A percentile compares a stretch with the other conserved stretches of the same genome.
Evolutionary conservation across 192 early-diverging fungal species (phyloP).

Genomic region (Coemansia umbellata): DNA sequence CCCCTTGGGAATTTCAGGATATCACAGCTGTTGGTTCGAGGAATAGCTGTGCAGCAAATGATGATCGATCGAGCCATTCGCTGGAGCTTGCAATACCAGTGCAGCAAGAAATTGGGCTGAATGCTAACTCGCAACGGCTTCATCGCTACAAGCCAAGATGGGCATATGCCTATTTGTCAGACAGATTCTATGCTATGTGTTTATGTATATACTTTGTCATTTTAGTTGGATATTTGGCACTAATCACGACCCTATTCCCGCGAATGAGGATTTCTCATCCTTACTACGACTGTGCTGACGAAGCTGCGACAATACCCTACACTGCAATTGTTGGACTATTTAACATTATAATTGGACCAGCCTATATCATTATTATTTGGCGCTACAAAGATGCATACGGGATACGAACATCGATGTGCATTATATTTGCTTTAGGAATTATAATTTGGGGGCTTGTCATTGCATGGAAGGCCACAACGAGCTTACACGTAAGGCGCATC

Average conservation of each 20-base stretch:
- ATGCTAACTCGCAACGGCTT: too few species aligned
- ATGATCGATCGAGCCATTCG: neutral
- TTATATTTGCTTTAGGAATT: slow-evolving; percentile 12
- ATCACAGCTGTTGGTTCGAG: neutral
- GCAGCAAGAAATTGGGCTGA: neutral
- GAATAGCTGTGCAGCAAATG: neutral
- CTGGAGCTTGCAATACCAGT: neutral
- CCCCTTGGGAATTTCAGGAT: neutral
- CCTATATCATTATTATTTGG: slow-evolving; percentile 20
- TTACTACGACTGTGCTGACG: slow-evolving; percentile 31
- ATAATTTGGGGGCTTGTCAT: slow-evolving; percentile 13
- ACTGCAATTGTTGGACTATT: slow-evolving; percentile 10
- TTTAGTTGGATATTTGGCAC: slow-evolving; percentile 7
- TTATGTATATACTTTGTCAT: neutral
- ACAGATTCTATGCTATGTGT: slow-evolving; percentile 1
- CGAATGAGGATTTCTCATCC: slow-evolving; percentile 9
- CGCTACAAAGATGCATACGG: slow-evolving; percentile 30
- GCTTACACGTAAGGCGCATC: slow-evolving; percentile 1
- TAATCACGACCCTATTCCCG: slow-evolving; percentile 17
- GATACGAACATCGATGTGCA: slow-evolving; percentile 18
- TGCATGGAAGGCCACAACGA: slow-evolving; percentile 14
- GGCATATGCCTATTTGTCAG: neutral
- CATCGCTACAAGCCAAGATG: neutral
- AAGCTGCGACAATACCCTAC: slow-evolving; percentile 9
- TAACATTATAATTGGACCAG: slow-evolving; percentile 13